Percentiles rank a stretch among this genome's conserved stretches.
Conservation (phyloP, 495 filamentous ascomycete genomes). For the Sordaria brevicollis region DNA sequence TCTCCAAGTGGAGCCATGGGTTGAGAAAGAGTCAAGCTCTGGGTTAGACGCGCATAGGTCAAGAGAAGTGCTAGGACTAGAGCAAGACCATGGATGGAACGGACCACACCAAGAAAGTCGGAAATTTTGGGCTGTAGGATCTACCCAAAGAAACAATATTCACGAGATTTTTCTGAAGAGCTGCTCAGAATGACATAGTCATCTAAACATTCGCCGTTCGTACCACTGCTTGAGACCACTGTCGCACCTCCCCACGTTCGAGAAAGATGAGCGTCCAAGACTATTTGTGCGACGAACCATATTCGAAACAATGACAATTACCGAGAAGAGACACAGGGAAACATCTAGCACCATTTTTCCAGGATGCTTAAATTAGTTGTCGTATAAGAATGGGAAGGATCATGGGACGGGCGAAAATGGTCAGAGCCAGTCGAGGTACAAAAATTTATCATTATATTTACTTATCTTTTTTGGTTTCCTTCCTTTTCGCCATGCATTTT, state of each 20-base stretch:
- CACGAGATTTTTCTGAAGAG: no score
- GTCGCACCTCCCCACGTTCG: not conserved
- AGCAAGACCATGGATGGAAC: not conserved
- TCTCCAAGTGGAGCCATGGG: not conserved
- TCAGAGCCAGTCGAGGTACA: not conserved
- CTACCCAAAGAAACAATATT: not conserved
- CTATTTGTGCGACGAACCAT: not conserved
- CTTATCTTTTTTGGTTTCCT: not conserved
- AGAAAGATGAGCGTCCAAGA: not conserved
- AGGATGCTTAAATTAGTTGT: not conserved
- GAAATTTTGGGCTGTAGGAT: not conserved
- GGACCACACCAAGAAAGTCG: not conserved
- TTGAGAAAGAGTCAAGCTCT: not conserved
- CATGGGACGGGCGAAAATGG: not conserved
- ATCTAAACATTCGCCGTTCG: no score
- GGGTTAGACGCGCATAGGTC: not conserved
- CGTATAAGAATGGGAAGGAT: not conserved
- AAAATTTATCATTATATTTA: not conserved
- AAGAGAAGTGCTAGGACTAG: not conserved
- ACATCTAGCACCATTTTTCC: not conserved
- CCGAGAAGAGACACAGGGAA: not conserved
- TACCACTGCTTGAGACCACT: no score
- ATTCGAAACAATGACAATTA: not conserved
- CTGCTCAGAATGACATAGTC: no score
- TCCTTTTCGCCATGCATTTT: not conserved